These are phyloP conservation scores for Ogataea ganodermae DNA, from an alignment of 805 yeast genomes.

Conservation along the genomic window DNA sequence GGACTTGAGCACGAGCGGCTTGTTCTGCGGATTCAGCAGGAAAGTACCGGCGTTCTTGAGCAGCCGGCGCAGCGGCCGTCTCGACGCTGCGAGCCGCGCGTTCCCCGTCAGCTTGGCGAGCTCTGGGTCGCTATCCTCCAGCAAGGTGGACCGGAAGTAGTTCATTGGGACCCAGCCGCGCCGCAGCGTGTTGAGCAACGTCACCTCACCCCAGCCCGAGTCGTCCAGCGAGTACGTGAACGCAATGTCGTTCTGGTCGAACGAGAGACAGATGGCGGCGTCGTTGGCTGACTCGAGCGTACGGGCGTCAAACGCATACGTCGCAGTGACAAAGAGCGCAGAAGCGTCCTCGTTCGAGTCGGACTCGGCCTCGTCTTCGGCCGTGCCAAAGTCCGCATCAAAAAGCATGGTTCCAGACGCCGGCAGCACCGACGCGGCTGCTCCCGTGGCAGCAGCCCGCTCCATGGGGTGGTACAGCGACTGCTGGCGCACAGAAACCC, in stretches of 20 bases:
- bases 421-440: too few relatives aligned
- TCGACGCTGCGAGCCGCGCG: conserved; percentile 40
- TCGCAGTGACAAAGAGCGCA: conserved; percentile 39
- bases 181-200: conserved; percentile 58
- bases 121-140: conserved; percentile 22
- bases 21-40: conserved; percentile 62
- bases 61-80: conserved; percentile 54
- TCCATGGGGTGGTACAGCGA: conserved; percentile 26
- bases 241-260: conserved; percentile 67
- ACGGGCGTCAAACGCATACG: conserved; percentile 37
- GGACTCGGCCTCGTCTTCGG: conserved; percentile 18
- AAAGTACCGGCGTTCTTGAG: conserved; percentile 68
- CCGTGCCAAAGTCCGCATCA: conserved; percentile 17
- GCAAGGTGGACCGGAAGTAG: conserved; percentile 54
- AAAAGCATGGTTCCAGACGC: conserved; percentile 22
- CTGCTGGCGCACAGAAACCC: conserved; percentile 33
- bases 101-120: conserved; percentile 10
- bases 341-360: conserved; percentile 36
- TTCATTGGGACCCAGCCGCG: conserved; percentile 90
- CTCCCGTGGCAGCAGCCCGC: background rate
- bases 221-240: conserved; percentile 78
- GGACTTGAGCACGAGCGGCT: conserved; percentile 37
- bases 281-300: conserved; percentile 66
- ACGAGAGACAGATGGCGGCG: conserved; percentile 71
- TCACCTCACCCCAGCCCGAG: conserved; percentile 89